phyloP scores from a whole-genome alignment of 202 grass and related monocot species.

The Musa balbisiana region DNA sequence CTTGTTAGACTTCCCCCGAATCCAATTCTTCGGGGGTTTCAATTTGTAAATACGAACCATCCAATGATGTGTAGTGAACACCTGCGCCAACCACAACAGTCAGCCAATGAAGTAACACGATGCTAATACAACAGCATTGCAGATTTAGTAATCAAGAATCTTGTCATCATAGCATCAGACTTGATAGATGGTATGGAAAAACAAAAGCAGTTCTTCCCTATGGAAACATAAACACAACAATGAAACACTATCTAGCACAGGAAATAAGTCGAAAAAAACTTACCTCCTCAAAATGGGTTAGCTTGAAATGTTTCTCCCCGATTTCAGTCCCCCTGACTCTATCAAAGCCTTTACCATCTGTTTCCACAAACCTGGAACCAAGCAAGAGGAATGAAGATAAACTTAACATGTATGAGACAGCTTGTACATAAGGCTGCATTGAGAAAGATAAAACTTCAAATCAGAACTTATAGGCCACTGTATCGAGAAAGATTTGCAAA shows the following conservation, averaged over 20 bases:
- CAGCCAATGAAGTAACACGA: not conserved
- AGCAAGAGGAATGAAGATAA: constrained; percentile 18
- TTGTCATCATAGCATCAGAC: too few relatives aligned
- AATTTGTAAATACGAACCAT: constrained; percentile 99
- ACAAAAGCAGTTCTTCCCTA: too few relatives aligned
- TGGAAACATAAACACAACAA: too few relatives aligned
- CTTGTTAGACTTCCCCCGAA: constrained; percentile 83
- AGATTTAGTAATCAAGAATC: too few relatives aligned
- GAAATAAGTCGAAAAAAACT: not conserved
- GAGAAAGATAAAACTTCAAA: not conserved
- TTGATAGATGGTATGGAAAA: too few relatives aligned
- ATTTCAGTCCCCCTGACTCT: constrained; percentile 98
- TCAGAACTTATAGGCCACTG: not conserved
- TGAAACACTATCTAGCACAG: not conserved
- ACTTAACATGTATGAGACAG: not conserved
- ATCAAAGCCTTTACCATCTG: constrained; percentile 88
- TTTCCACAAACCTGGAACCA: constrained; percentile 81
- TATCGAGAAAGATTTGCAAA: constrained; percentile 13
- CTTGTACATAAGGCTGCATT: too few relatives aligned
- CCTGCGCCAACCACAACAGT: constrained; percentile 38
- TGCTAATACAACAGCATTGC: too few relatives aligned
- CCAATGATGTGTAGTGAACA: constrained; percentile 99
- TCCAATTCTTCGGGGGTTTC: constrained; percentile 89
- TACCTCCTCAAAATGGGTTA: constrained; percentile 99
- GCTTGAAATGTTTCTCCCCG: constrained; percentile 97